phyloP scores from a whole-genome alignment of 371 early-diverging fungal species.

The Capillidium rhysosporum region DNA sequence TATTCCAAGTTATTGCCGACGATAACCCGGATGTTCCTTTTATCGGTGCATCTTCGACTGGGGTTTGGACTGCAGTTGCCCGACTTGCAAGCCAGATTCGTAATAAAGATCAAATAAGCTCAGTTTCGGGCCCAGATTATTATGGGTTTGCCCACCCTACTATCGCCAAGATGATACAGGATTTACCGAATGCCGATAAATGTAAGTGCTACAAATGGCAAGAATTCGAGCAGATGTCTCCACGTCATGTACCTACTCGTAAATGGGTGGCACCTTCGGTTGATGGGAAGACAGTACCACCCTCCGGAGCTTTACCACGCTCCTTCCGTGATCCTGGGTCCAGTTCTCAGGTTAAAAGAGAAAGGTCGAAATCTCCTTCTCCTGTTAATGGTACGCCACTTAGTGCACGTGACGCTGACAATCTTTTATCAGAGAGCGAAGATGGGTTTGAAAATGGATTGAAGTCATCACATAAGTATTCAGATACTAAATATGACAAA shows the following conservation, averaged over 20 bases:
- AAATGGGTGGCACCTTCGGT: conserved; percentile 17
- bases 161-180: conserved; percentile 73
- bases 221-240: conserved; percentile 21
- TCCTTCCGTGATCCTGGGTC: too few relatives aligned
- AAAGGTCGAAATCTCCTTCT: too few relatives aligned
- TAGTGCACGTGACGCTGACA: too few relatives aligned
- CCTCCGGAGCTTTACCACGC: too few relatives aligned
- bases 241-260: background rate
- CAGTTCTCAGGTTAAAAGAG: too few relatives aligned
- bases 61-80: conserved; percentile 74
- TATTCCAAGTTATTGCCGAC: background rate
- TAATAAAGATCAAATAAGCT: conserved; percentile 50
- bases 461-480: too few relatives aligned
- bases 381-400: too few relatives aligned
- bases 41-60: conserved; percentile 56
- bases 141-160: conserved; percentile 78
- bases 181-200: conserved; percentile 45
- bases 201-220: conserved; percentile 52
- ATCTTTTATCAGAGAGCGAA: too few relatives aligned
- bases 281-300: too few relatives aligned
- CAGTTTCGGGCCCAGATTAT: conserved; percentile 77
- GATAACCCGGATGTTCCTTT: background rate
- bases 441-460: too few relatives aligned
- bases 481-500: too few relatives aligned
- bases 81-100: conserved; percentile 54